These are phyloP conservation scores for Aspergillus sclerotiicarbonarius DNA, from an alignment of 495 filamentous ascomycete genomes.

Conservation along the genomic window DNA sequence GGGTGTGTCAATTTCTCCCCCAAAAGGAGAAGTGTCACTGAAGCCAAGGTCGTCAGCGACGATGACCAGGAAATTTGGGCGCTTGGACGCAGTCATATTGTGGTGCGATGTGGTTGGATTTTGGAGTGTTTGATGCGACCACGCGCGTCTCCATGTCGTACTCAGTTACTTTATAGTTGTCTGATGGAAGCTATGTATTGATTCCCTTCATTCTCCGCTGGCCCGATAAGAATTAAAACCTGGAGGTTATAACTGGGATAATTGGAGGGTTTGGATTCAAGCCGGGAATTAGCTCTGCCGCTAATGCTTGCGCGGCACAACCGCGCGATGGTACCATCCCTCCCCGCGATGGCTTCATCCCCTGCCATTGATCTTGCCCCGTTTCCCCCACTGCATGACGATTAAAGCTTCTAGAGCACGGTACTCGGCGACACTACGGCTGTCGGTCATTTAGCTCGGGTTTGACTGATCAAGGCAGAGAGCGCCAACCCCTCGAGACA, in stretches of 20 bases:
- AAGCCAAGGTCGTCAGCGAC: slow-evolving; percentile 39
- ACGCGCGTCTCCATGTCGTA: background rate
- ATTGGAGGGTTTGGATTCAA: background rate
- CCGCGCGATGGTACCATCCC: background rate
- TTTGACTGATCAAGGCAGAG: background rate
- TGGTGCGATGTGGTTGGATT: background rate
- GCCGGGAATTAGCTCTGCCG: background rate
- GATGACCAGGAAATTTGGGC: slow-evolving; percentile 38
- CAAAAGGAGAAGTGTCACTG: slow-evolving; percentile 32
- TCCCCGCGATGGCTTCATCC: background rate
- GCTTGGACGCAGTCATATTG: slow-evolving; percentile 2
- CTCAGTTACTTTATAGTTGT: no score
- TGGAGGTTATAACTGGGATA: background rate
- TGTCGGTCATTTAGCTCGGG: background rate
- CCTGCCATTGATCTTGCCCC: background rate
- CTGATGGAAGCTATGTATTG: no score
- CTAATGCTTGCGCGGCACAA: background rate
- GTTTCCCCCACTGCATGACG: background rate
- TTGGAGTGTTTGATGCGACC: background rate
- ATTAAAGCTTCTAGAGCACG: background rate
- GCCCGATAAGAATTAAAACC: background rate
- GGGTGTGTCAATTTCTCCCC: slow-evolving; percentile 34
- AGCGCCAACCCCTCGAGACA: background rate
- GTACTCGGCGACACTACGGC: background rate
- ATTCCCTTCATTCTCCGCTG: no score